Evolutionary conservation across 2,329 filamentous ascomycete species (phyloP).

Genomic region (Colletotrichum sp.): DNA sequence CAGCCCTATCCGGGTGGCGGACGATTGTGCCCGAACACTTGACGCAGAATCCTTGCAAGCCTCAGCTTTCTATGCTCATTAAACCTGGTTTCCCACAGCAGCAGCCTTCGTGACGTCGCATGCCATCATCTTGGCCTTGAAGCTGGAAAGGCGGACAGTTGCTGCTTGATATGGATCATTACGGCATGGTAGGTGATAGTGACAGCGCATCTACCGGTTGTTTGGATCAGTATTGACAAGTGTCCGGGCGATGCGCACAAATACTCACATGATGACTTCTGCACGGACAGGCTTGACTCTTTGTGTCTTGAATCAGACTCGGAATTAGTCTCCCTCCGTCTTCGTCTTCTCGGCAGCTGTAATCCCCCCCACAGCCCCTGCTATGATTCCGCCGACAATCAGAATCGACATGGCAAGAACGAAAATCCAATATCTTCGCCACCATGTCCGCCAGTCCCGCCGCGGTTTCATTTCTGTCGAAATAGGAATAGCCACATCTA

Average conservation of each 20-base stretch:
- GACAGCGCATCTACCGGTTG: background rate
- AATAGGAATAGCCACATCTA: conserved; percentile 6
- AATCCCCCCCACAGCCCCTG: conserved; percentile 7
- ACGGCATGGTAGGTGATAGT: background rate
- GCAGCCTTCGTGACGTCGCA: no score
- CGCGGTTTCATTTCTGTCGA: background rate
- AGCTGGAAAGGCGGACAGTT: background rate
- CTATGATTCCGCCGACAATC: conserved; percentile 6
- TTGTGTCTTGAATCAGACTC: background rate
- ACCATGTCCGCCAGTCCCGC: background rate
- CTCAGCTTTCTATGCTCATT: no score
- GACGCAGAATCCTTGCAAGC: no score
- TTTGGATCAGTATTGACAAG: background rate
- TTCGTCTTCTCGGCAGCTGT: background rate
- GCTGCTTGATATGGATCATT: background rate
- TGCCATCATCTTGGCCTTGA: background rate
- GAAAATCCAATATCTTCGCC: conserved; percentile 14
- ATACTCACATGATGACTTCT: background rate
- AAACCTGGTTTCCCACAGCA: no score
- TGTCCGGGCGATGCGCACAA: fast-evolving
- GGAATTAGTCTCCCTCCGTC: background rate
- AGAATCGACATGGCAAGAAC: conserved; percentile 11
- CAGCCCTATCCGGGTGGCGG: no score
- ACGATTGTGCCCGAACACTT: no score
- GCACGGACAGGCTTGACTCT: background rate